Conservation (phyloP, 2,329 filamentous ascomycete species). For the Thermothelomyces thermophilus region DNA sequence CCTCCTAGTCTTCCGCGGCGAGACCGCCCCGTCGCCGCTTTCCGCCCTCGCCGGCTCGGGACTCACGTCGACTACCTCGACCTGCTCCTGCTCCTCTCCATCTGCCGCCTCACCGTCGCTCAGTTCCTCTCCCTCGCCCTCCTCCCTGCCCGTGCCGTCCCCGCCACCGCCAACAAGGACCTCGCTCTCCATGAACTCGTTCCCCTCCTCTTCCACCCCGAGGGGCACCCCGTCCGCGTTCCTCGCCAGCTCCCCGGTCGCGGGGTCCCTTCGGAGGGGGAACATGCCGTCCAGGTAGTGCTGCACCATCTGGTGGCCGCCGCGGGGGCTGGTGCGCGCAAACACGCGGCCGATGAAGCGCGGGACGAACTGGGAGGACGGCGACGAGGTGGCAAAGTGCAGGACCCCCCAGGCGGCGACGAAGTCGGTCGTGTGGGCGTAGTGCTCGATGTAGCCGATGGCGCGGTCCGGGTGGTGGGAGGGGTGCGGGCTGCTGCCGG, state of each 20-base stretch:
- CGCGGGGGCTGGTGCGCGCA: constrained; percentile 41
- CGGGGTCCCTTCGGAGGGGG: constrained; percentile 39
- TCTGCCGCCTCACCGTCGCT: constrained; percentile 37
- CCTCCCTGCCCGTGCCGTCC: constrained; percentile 38
- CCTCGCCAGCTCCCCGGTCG: constrained; percentile 34
- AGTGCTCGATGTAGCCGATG: constrained; percentile 72
- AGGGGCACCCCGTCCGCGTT: constrained; percentile 32
- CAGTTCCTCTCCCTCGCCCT: constrained; percentile 42
- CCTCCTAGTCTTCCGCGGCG: background rate
- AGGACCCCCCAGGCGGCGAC: constrained; percentile 69
- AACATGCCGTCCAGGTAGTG: constrained; percentile 60
- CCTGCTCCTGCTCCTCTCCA: constrained; percentile 27
- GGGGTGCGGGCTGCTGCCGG: constrained; percentile 25
- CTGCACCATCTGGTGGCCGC: constrained; percentile 54
- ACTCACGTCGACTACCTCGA: constrained; percentile 25
- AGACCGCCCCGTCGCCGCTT: background rate
- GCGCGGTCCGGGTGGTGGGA: constrained; percentile 40
- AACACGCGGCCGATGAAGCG: constrained; percentile 59
- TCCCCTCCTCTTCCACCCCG: constrained; percentile 31
- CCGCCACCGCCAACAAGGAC: constrained; percentile 41
- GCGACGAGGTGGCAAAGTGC: constrained; percentile 50
- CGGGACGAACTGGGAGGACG: constrained; percentile 41
- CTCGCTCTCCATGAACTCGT: constrained; percentile 55
- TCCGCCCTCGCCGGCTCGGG: background rate
- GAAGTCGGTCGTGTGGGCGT: constrained; percentile 67